A percentile compares a stretch with the other conserved stretches of the same genome.
phyloP scores from a whole-genome alignment of 768 basidiomycete genomes.

The Melanogaster broomeanus region DNA sequence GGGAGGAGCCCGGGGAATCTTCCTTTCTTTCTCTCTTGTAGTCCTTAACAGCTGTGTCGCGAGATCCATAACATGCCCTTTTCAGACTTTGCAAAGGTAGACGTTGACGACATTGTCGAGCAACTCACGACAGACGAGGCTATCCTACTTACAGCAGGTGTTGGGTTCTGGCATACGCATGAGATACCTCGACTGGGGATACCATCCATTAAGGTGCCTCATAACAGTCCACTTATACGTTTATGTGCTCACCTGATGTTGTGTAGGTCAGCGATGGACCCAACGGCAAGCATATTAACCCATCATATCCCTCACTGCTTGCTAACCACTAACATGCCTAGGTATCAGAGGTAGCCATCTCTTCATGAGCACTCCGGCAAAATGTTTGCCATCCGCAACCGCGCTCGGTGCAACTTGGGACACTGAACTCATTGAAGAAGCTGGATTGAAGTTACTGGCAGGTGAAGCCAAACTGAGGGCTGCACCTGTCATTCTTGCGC shows the following conservation, averaged over 20 bases:
- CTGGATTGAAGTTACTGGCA: constrained; percentile 67
- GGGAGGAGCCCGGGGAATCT: too few species aligned
- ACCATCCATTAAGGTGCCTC: constrained; percentile 63
- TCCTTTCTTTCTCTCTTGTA: too few species aligned
- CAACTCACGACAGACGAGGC: constrained; percentile 74
- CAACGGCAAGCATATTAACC: constrained; percentile 49
- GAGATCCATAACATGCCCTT: constrained; percentile 49
- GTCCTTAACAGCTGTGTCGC: not conserved
- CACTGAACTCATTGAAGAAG: constrained; percentile 57
- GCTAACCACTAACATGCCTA: constrained; percentile 12
- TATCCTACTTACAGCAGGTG: constrained; percentile 69
- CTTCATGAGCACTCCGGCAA: constrained; percentile 81
- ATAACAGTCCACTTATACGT: constrained; percentile 6
- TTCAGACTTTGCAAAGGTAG: constrained; percentile 67
- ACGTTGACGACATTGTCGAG: constrained; percentile 62
- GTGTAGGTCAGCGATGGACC: constrained; percentile 75
- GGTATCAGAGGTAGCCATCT: constrained; percentile 72
- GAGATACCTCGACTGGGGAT: constrained; percentile 64
- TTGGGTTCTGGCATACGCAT: constrained; percentile 78
- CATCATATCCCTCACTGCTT: not conserved
- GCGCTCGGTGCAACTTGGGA: constrained; percentile 80
- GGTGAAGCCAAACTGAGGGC: constrained; percentile 70
- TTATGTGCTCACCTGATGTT: constrained; percentile 1
- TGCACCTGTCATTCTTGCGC: constrained; percentile 71
- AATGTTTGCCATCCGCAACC: constrained; percentile 74